These are phyloP conservation scores for Chionographis japonica DNA, from an alignment of 106 monocot species.

Conservation along the genomic window DNA sequence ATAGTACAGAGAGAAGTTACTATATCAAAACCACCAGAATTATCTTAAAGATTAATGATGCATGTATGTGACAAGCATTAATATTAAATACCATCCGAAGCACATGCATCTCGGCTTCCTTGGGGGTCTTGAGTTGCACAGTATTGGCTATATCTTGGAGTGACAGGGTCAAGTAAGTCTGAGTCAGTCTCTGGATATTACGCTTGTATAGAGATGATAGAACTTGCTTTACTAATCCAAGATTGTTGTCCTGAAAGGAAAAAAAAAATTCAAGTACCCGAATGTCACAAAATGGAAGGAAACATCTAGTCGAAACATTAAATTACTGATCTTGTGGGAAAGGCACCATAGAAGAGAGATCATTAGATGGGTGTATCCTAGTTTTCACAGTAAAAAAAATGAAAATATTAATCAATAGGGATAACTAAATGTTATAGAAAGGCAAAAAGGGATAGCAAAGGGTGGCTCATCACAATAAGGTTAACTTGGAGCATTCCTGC, in stretches of 20 bases:
- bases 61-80: neutral
- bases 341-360: neutral
- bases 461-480: no score
- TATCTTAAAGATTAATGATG: neutral
- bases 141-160: constrained; percentile 94
- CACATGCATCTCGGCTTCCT: constrained; percentile 96
- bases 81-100: constrained; percentile 77
- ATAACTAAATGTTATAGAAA: no score
- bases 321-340: neutral
- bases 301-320: neutral
- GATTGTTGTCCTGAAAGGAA: constrained; percentile 78
- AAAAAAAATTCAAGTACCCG: neutral
- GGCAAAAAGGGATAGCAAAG: no score
- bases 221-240: constrained; percentile 94
- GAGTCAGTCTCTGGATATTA: constrained; percentile 95
- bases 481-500: no score
- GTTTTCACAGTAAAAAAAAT: neutral
- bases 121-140: constrained; percentile 69
- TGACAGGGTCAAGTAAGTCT: constrained; percentile 88
- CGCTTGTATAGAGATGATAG: constrained; percentile 85
- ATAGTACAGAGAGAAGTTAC: constrained; percentile 6
- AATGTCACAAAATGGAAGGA: constrained; percentile 8
- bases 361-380: neutral
- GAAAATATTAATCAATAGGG: neutral
- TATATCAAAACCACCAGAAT: neutral